phyloP scores from a whole-genome alignment of 1,284 basidiomycete genomes.

The Ganoderma meredithae region DNA sequence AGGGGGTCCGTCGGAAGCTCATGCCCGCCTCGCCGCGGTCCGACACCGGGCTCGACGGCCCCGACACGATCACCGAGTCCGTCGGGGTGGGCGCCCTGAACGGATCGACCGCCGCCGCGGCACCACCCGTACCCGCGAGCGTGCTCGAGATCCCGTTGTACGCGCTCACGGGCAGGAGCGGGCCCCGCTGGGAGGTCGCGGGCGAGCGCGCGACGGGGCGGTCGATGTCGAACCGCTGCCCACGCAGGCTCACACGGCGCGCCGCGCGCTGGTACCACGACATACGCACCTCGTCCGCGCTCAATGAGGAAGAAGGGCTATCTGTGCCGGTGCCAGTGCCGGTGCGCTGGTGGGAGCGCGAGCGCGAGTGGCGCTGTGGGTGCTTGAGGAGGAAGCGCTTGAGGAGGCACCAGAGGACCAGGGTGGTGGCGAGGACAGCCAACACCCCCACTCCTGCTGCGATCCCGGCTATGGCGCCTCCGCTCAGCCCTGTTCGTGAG shows the following conservation, averaged over 20 bases:
- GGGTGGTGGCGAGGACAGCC: conserved; percentile 1
- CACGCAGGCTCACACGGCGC: conserved; percentile 1
- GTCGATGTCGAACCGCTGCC: conserved; percentile 7
- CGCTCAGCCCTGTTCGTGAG: neutral
- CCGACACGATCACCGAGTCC: conserved; percentile 8
- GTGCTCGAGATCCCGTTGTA: neutral
- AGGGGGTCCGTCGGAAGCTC: neutral
- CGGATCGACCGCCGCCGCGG: neutral
- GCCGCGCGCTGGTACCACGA: conserved; percentile 7
- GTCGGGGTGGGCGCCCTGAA: conserved; percentile 2
- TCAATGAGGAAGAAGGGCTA: neutral
- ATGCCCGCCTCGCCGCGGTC: neutral
- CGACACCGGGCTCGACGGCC: conserved; percentile 4
- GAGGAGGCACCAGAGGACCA: conserved; percentile 8
- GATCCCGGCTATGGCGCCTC: conserved; percentile 6
- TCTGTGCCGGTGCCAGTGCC: neutral
- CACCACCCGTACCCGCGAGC: neutral
- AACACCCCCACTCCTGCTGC: conserved; percentile 3
- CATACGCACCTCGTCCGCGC: neutral
- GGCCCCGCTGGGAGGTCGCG: neutral
- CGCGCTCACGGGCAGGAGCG: neutral
- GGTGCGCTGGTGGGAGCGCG: neutral
- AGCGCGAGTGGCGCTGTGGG: neutral
- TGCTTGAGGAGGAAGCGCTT: conserved; percentile 1
- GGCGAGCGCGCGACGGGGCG: neutral